These are phyloP conservation scores for Amylostereum chailletii DNA, from an alignment of 1,284 basidiomycete species.

Conservation along the genomic window DNA sequence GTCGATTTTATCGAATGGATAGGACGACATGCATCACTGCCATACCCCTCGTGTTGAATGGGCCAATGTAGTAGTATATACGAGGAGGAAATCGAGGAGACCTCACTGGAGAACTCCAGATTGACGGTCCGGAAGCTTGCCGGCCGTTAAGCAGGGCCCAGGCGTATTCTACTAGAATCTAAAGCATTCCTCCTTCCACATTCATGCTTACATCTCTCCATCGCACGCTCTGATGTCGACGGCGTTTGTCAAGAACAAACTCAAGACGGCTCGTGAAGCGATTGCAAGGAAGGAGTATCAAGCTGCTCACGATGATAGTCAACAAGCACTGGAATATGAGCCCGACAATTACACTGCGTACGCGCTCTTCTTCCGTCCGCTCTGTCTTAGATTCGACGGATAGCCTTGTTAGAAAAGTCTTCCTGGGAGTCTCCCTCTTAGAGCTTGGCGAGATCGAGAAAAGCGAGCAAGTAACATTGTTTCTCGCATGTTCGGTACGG, in stretches of 20 bases:
- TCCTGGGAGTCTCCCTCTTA: constrained; percentile 68
- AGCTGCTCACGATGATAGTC: constrained; percentile 58
- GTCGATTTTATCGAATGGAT: too few relatives aligned
- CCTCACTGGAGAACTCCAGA: too few relatives aligned
- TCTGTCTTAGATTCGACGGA: background rate
- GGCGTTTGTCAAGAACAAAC: constrained; percentile 54
- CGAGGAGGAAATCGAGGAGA: too few relatives aligned
- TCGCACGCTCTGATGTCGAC: constrained; percentile 8
- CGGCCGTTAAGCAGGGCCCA: too few relatives aligned
- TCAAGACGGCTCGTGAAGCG: constrained; percentile 77
- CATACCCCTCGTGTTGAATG: too few relatives aligned
- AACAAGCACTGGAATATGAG: constrained; percentile 63
- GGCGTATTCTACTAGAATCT: too few relatives aligned
- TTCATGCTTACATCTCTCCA: background rate
- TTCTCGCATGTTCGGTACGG: constrained; percentile 5
- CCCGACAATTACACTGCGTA: constrained; percentile 77
- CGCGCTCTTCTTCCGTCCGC: constrained; percentile 21
- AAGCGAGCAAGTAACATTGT: constrained; percentile 72
- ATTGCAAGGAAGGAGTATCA: constrained; percentile 71
- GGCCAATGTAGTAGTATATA: too few relatives aligned
- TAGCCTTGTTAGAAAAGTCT: constrained; percentile 56
- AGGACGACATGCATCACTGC: too few relatives aligned
- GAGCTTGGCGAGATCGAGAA: constrained; percentile 64
- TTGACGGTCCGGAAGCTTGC: too few relatives aligned
- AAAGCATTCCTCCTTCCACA: background rate